Evolutionary conservation across 306 rosid genomes (phyloP).

Genomic region (Acacia melanoxylon): DNA sequence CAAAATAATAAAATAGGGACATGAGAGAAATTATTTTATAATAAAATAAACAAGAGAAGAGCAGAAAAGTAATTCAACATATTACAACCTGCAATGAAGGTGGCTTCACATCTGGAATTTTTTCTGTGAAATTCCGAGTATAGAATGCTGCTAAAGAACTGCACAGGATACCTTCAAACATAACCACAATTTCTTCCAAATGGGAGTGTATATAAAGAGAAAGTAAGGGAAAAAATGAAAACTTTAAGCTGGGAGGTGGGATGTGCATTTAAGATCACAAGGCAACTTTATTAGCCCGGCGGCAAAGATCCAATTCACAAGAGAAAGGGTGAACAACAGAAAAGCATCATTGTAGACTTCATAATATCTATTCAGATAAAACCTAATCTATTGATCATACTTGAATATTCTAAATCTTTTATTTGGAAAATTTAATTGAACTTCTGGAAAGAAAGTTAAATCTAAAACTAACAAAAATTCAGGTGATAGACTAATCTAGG

Average conservation of each 20-base stretch:
- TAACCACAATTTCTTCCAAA: slow-evolving; percentile 25
- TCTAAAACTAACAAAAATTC: slow-evolving; percentile 17
- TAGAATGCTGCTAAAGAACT: slow-evolving; percentile 97
- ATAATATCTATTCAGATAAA: not conserved
- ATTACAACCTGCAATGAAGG: slow-evolving; percentile 84
- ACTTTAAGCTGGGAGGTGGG: not conserved
- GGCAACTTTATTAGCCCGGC: not conserved
- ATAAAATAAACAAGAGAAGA: slow-evolving; percentile 5
- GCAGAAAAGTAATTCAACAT: slow-evolving; percentile 31
- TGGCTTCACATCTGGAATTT: slow-evolving; percentile 77
- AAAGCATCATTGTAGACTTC: slow-evolving; percentile 26
- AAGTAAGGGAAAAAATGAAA: slow-evolving; percentile 3
- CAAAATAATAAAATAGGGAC: slow-evolving; percentile 8
- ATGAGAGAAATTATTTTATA: slow-evolving; percentile 19
- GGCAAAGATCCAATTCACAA: slow-evolving; percentile 18
- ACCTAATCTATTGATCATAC: slow-evolving; percentile 9
- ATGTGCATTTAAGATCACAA: slow-evolving; percentile 11
- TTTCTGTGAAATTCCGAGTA: slow-evolving; percentile 80
- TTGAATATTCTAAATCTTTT: not conserved
- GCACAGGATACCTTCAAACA: slow-evolving; percentile 44
- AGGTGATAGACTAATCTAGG: not conserved
- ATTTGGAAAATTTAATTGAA: slow-evolving; percentile 20
- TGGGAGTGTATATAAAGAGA: slow-evolving; percentile 13
- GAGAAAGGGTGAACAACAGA: slow-evolving; percentile 7
- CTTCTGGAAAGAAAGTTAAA: slow-evolving; percentile 12